A percentile compares a stretch with the other conserved stretches of the same genome.
These are phyloP conservation scores for Pestalotiopsis sp. DNA, from an alignment of 2,329 filamentous ascomycete genomes.

Conservation along the genomic window DNA sequence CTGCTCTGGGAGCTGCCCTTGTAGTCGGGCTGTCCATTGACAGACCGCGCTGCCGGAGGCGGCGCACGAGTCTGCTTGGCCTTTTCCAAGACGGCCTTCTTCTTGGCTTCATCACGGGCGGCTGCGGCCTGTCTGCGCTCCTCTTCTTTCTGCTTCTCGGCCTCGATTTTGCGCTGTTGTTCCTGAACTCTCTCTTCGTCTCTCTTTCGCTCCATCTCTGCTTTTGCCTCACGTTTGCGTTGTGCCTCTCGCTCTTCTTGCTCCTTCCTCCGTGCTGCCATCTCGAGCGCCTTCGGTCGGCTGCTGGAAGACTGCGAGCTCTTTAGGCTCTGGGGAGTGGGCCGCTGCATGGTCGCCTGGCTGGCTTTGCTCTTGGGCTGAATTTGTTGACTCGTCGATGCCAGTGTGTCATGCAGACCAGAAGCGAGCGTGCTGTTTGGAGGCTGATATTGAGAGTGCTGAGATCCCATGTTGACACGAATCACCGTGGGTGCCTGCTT, in stretches of 20 bases:
- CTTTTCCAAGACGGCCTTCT: conserved; percentile 63
- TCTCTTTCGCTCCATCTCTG: conserved; percentile 78
- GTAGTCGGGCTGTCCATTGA: conserved; percentile 53
- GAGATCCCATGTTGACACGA: conserved; percentile 68
- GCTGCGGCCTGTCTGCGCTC: conserved; percentile 58
- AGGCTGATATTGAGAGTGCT: conserved; percentile 61
- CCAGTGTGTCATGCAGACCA: conserved; percentile 58
- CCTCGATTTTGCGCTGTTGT: conserved; percentile 60
- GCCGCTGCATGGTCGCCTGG: conserved; percentile 65
- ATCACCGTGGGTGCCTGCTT: conserved; percentile 75
- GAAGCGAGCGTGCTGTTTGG: conserved; percentile 61
- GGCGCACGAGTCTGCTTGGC: conserved; percentile 67
- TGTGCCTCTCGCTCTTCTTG: conserved; percentile 81
- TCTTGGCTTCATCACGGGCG: conserved; percentile 63
- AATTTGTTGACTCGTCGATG: conserved; percentile 41
- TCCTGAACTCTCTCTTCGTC: conserved; percentile 67
- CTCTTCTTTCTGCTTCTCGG: conserved; percentile 62
- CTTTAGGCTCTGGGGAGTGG: conserved; percentile 64
- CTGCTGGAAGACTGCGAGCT: conserved; percentile 64
- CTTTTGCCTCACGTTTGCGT: conserved; percentile 79
- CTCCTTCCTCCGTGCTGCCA: conserved; percentile 81
- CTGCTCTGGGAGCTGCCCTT: conserved; percentile 33
- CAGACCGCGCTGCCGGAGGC: conserved; percentile 58
- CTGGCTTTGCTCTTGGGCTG: conserved; percentile 67
- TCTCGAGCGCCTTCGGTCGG: conserved; percentile 71